Conservation (phyloP, 768 basidiomycete species). For the Chalciporus pseudorubinellus region DNA sequence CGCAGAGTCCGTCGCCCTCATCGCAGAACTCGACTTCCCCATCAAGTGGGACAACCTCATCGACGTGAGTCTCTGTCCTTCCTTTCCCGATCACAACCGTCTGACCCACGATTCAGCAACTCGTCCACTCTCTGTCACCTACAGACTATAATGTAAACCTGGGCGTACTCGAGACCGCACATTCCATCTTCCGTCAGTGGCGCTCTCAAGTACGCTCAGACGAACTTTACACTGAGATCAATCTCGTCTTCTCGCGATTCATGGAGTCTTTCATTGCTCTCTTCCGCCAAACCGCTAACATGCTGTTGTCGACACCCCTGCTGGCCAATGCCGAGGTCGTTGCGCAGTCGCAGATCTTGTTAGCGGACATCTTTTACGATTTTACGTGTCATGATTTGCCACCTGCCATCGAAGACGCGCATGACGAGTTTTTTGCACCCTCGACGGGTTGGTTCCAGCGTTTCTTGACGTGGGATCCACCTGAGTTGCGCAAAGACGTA, state of each 20-base stretch:
- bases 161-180: conserved; percentile 89
- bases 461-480: conserved; percentile 79
- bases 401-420: conserved; percentile 87
- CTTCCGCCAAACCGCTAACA: conserved; percentile 62
- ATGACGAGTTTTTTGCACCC: conserved; percentile 77
- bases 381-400: conserved; percentile 95
- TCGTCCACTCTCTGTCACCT: conserved; percentile 76
- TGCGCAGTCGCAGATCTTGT: conserved; percentile 72
- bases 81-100: conserved; percentile 2
- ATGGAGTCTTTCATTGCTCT: conserved; percentile 80
- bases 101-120: conserved; percentile 60
- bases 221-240: conserved; percentile 85
- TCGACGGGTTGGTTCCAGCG: conserved; percentile 70
- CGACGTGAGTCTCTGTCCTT: conserved; percentile 58
- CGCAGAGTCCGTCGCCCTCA: no score
- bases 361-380: conserved; percentile 89
- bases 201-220: conserved; percentile 87
- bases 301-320: conserved; percentile 44
- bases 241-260: conserved; percentile 83
- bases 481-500: conserved; percentile 67
- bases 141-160: conserved; percentile 84
- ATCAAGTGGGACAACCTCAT: conserved; percentile 83
- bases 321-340: conserved; percentile 46
- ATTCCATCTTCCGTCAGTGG: conserved; percentile 95
- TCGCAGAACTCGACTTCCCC: conserved; percentile 93